Evolutionary conservation across 176 grass and related monocot genomes (phyloP).

Genomic region (Eragrostis curvula): DNA sequence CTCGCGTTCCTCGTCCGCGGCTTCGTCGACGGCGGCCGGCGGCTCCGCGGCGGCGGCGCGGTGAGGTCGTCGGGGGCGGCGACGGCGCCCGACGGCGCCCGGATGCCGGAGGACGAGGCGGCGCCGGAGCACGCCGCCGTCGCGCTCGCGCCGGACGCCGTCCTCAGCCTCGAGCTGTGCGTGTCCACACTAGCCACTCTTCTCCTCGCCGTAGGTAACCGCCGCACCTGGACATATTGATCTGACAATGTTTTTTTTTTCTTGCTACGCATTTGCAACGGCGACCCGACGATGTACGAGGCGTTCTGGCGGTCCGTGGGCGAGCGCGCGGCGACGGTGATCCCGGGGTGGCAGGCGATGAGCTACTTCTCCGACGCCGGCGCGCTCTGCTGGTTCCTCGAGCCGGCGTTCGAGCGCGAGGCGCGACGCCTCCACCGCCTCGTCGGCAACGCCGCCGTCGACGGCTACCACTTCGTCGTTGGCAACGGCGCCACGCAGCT

Average conservation of each 20-base stretch:
- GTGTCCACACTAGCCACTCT: neutral
- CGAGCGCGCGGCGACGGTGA: slow-evolving; percentile 20
- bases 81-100: neutral
- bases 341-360: slow-evolving; percentile 54
- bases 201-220: neutral
- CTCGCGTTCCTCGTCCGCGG: neutral
- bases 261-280: no score
- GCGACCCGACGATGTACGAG: slow-evolving; percentile 78
- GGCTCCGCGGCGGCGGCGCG: neutral
- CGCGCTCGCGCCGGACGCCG: slow-evolving; percentile 42
- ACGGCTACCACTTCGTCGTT: slow-evolving; percentile 61
- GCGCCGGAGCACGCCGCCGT: neutral
- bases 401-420: slow-evolving; percentile 53
- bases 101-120: neutral
- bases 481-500: slow-evolving; percentile 82
- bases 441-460: slow-evolving; percentile 56
- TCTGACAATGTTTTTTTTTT: neutral
- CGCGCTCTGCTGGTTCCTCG: slow-evolving; percentile 66
- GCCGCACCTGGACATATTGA: neutral
- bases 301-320: slow-evolving; percentile 65
- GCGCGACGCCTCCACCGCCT: slow-evolving; percentile 60
- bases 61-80: no score
- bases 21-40: neutral
- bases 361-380: slow-evolving; percentile 68
- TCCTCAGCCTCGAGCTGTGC: slow-evolving; percentile 71